Conservation (phyloP, 2,329 filamentous ascomycete species). For the Venturia pyrina region DNA sequence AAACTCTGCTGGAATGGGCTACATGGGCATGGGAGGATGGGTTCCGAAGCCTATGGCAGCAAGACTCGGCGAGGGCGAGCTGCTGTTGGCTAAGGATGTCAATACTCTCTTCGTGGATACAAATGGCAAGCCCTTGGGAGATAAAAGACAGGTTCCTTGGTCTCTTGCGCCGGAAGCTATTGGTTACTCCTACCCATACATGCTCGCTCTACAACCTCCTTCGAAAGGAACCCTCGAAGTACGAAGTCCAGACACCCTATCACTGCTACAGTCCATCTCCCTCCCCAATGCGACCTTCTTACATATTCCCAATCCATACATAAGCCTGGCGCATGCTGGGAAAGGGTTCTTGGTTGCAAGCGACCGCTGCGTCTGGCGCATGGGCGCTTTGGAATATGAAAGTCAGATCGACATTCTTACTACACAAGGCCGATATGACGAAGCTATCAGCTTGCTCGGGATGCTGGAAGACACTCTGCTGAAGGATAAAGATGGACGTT, state of each 20-base stretch:
- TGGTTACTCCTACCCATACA: conserved; percentile 94
- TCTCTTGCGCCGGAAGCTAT: conserved; percentile 76
- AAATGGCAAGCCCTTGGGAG: conserved; percentile 62
- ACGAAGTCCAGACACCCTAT: conserved; percentile 83
- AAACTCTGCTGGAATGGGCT: conserved; percentile 82
- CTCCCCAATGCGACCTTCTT: conserved; percentile 74
- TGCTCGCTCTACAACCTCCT: conserved; percentile 74
- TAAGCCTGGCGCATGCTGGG: conserved; percentile 88
- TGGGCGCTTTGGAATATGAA: conserved; percentile 88
- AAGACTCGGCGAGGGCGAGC: conserved; percentile 68
- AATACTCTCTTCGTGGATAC: conserved; percentile 88
- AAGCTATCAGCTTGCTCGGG: conserved; percentile 77
- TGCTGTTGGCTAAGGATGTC: conserved; percentile 94
- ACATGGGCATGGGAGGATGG: conserved; percentile 88
- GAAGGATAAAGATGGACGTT: conserved; percentile 66
- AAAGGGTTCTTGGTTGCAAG: conserved; percentile 93
- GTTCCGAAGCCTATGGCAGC: conserved; percentile 84
- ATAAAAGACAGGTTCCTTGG: conserved; percentile 89
- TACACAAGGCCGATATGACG: conserved; percentile 64
- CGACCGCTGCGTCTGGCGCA: conserved; percentile 88
- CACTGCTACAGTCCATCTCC: conserved; percentile 74
- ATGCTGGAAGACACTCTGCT: conserved; percentile 91
- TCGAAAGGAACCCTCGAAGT: conserved; percentile 81
- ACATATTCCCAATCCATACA: conserved; percentile 85
- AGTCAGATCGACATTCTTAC: conserved; percentile 78